These are phyloP conservation scores for Saccharum hybrid DNA, from an alignment of 202 grass and related monocot genomes.

Conservation along the genomic window DNA sequence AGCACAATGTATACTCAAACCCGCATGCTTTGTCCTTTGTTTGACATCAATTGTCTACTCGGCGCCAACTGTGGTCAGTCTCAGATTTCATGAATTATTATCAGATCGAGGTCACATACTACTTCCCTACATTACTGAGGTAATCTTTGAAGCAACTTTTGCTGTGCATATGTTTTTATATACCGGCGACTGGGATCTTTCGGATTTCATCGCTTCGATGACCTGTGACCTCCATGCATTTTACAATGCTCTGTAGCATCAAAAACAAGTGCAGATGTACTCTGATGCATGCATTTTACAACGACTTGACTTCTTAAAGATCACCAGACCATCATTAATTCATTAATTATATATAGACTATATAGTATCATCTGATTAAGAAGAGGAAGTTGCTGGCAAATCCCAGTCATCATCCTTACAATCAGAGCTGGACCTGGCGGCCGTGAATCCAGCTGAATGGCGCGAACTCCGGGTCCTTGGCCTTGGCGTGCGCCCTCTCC, in stretches of 20 bases:
- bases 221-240: not conserved
- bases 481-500: slow-evolving; percentile 53
- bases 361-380: too few relatives aligned
- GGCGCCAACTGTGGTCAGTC: not conserved
- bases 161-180: not conserved
- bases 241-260: not conserved
- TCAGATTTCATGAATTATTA: not conserved
- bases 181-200: not conserved
- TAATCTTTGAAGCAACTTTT: not conserved
- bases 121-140: not conserved
- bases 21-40: not conserved
- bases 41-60: not conserved
- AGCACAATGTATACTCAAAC: slow-evolving; percentile 24
- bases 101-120: slow-evolving; percentile 1
- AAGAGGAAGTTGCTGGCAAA: not conserved
- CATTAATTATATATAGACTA: too few relatives aligned
- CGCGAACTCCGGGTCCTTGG: slow-evolving; percentile 31
- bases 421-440: slow-evolving; percentile 58
- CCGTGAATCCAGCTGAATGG: slow-evolving; percentile 68
- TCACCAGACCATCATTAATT: not conserved
- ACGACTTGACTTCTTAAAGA: not conserved
- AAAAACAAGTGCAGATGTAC: too few relatives aligned
- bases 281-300: too few relatives aligned
- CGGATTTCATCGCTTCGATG: too few relatives aligned
- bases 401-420: not conserved